Evolutionary conservation across 2,329 filamentous ascomycete species (phyloP).

Genomic region (Nemania bipapillata): DNA sequence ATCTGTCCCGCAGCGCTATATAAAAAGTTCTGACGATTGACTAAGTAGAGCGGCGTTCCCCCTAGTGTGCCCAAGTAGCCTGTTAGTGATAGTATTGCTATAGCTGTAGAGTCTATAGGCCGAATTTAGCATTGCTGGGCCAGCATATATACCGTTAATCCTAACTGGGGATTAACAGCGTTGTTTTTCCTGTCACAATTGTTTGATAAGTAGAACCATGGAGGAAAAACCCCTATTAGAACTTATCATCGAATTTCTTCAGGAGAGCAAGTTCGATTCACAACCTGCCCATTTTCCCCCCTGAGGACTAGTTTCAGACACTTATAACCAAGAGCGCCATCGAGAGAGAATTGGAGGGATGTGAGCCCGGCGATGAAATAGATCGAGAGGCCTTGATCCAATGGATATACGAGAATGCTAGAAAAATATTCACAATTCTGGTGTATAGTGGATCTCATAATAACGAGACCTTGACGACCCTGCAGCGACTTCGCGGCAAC

Average conservation of each 20-base stretch:
- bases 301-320: not conserved
- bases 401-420: not conserved
- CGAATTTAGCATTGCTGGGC: too few species aligned
- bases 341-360: not conserved
- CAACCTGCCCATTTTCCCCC: not conserved
- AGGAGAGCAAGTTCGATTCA: not conserved
- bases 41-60: too few species aligned
- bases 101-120: too few species aligned
- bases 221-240: not conserved
- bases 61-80: too few species aligned
- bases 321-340: not conserved
- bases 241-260: not conserved
- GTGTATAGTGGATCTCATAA: not conserved
- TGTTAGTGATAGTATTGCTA: too few species aligned
- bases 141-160: too few species aligned
- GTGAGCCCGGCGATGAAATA: not conserved
- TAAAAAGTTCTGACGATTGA: not conserved
- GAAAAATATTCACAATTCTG: not conserved
- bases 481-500: not conserved
- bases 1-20: too few species aligned
- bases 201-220: too few species aligned
- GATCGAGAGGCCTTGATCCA: not conserved
- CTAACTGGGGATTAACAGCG: too few species aligned
- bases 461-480: not conserved
- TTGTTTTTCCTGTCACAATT: too few species aligned